A percentile compares a stretch with the other conserved stretches of the same genome.
phyloP scores from a whole-genome alignment of 2,329 filamentous ascomycete genomes.

The Aspergillus felis region DNA sequence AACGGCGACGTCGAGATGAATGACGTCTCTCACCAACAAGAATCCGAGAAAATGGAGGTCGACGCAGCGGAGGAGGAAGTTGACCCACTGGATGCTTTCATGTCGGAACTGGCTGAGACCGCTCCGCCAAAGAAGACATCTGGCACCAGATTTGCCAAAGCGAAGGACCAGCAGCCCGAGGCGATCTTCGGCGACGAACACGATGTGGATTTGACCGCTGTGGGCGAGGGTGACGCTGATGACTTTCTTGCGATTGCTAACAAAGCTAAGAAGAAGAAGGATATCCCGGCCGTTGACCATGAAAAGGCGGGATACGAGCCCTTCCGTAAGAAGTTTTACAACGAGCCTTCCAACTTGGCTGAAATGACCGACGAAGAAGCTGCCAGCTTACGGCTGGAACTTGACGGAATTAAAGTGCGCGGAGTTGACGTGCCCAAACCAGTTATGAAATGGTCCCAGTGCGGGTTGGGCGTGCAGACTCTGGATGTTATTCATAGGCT shows the following conservation, averaged over 20 bases:
- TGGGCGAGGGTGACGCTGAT: slow-evolving; percentile 59
- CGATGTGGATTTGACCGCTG: slow-evolving; percentile 62
- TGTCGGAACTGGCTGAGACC: slow-evolving; percentile 65
- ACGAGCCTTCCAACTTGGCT: slow-evolving; percentile 77
- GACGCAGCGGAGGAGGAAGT: slow-evolving; percentile 56
- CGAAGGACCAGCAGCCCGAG: slow-evolving; percentile 66
- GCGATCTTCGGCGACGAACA: slow-evolving; percentile 84
- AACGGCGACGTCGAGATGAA: slow-evolving; percentile 46
- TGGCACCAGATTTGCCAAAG: slow-evolving; percentile 36
- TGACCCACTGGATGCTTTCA: slow-evolving; percentile 95
- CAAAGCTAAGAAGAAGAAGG: slow-evolving; percentile 84
- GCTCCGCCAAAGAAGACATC: slow-evolving; percentile 40
- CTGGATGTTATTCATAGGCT: slow-evolving; percentile 78
- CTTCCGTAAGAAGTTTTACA: slow-evolving; percentile 93
- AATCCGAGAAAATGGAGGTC: slow-evolving; percentile 37
- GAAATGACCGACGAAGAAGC: slow-evolving; percentile 83
- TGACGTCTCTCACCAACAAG: slow-evolving; percentile 37
- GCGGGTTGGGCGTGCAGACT: slow-evolving; percentile 80
- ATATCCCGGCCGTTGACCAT: slow-evolving; percentile 85
- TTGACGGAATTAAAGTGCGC: slow-evolving; percentile 92
- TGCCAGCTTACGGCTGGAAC: slow-evolving; percentile 72
- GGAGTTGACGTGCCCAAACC: slow-evolving; percentile 87
- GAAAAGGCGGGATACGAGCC: slow-evolving; percentile 77
- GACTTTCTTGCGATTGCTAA: slow-evolving; percentile 60
- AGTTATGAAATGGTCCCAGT: slow-evolving; percentile 95